Conservation (phyloP, 2,329 filamentous ascomycete genomes). For the Pestalotiopsis sp. region DNA sequence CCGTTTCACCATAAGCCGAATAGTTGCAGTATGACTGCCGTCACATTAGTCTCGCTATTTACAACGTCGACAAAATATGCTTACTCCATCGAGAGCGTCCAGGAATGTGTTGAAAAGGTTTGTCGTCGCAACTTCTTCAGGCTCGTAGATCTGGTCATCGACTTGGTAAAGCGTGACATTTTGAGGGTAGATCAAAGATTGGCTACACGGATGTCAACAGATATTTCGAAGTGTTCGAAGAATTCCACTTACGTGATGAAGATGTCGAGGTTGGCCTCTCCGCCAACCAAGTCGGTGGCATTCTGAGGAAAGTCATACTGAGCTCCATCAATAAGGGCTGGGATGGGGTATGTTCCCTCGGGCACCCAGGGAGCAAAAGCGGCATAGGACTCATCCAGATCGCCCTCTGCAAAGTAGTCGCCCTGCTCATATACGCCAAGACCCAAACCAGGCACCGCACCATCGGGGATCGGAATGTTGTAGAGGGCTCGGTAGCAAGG, state of each 20-base stretch:
- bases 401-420: slow-evolving; percentile 36
- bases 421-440: slow-evolving; percentile 35
- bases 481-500: slow-evolving; percentile 21
- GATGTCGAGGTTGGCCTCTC: slow-evolving; percentile 37
- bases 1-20: slow-evolving; percentile 26
- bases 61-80: background rate
- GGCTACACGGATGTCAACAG: slow-evolving; percentile 27
- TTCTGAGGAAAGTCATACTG: slow-evolving; percentile 16
- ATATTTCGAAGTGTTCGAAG: background rate
- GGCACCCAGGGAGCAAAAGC: slow-evolving; percentile 23
- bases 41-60: background rate
- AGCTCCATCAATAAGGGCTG: slow-evolving; percentile 37
- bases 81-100: slow-evolving; percentile 42
- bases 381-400: slow-evolving; percentile 35
- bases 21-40: slow-evolving; percentile 29
- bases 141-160: slow-evolving; percentile 40
- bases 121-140: slow-evolving; percentile 11
- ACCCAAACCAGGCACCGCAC: slow-evolving; percentile 21
- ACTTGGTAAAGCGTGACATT: slow-evolving; percentile 38
- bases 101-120: slow-evolving; percentile 41
- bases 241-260: slow-evolving; percentile 21
- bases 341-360: slow-evolving; percentile 35
- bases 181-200: slow-evolving; percentile 37
- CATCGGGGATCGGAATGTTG: slow-evolving; percentile 23
- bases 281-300: slow-evolving; percentile 22